These are phyloP conservation scores for Microthyrium microscopicum DNA, from an alignment of 2,329 filamentous ascomycete genomes.

Conservation along the genomic window DNA sequence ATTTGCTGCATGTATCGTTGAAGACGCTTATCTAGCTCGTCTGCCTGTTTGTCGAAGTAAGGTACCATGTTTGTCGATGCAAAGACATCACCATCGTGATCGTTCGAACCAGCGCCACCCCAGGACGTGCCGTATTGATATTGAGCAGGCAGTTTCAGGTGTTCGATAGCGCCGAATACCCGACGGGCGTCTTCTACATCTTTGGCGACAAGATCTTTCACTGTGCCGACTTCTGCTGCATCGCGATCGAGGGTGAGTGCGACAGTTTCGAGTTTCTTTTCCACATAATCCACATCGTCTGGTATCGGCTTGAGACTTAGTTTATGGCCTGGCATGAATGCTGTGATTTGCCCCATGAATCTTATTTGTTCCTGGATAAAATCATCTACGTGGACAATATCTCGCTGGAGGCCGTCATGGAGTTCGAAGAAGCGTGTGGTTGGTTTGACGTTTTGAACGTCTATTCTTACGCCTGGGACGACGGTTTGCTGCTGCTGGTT, in stretches of 20 bases:
- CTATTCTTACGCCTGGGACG: constrained; percentile 56
- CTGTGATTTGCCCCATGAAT: constrained; percentile 58
- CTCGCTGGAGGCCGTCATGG: constrained; percentile 59
- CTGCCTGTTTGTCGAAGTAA: constrained; percentile 27
- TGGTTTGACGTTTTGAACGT: constrained; percentile 59
- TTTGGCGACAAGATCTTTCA: constrained; percentile 41
- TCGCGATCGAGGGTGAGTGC: constrained; percentile 47
- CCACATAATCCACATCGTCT: constrained; percentile 47
- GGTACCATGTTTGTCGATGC: constrained; percentile 24
- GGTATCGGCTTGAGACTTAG: constrained; percentile 47
- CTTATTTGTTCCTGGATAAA: constrained; percentile 65
- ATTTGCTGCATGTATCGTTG: constrained; percentile 26
- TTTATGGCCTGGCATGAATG: constrained; percentile 45
- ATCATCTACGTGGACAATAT: constrained; percentile 63
- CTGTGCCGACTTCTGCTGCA: constrained; percentile 39
- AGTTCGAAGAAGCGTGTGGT: constrained; percentile 89
- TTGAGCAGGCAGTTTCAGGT: constrained; percentile 51
- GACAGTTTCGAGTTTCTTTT: constrained; percentile 43
- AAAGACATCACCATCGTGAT: constrained; percentile 1
- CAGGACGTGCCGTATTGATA: constrained; percentile 28
- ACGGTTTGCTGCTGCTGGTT: constrained; percentile 35
- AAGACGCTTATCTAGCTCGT: constrained; percentile 20
- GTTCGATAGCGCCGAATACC: constrained; percentile 57
- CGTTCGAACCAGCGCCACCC: background rate
- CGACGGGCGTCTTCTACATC: constrained; percentile 56